These are phyloP conservation scores for Agrocybe praecox DNA, from an alignment of 768 basidiomycete species.

Conservation along the genomic window DNA sequence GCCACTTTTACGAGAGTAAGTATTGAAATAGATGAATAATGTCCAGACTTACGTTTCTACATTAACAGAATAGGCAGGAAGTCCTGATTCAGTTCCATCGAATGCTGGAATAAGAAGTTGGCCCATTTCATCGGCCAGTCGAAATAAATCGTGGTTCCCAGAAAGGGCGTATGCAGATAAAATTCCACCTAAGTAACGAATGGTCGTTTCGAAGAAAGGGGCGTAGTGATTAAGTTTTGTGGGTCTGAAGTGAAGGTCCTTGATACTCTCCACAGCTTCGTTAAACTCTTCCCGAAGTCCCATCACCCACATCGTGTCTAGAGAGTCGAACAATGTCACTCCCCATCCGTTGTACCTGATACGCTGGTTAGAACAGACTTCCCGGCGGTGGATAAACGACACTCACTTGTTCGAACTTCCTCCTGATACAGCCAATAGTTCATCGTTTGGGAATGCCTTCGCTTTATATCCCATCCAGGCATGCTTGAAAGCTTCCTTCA, in stretches of 20 bases:
- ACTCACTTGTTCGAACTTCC: slow-evolving; percentile 51
- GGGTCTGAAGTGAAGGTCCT: slow-evolving; percentile 42
- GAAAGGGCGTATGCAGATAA: slow-evolving; percentile 80
- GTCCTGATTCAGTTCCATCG: slow-evolving; percentile 54
- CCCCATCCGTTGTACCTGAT: slow-evolving; percentile 47
- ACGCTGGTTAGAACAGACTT: not conserved
- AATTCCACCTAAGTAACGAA: slow-evolving; percentile 75
- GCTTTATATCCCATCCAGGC: slow-evolving; percentile 55
- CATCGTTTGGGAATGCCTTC: slow-evolving; percentile 55
- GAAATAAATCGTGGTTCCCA: slow-evolving; percentile 55
- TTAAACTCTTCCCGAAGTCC: slow-evolving; percentile 71
- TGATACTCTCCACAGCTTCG: slow-evolving; percentile 52
- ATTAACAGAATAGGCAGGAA: slow-evolving; percentile 67
- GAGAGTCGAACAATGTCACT: slow-evolving; percentile 71
- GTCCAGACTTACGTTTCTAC: slow-evolving; percentile 40
- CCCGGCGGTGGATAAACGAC: not conserved
- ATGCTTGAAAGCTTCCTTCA: slow-evolving; percentile 56
- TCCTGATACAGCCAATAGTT: slow-evolving; percentile 49
- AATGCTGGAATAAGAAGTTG: slow-evolving; percentile 65
- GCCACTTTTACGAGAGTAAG: slow-evolving; percentile 23
- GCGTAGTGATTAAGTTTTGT: slow-evolving; percentile 31
- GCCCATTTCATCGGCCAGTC: slow-evolving; percentile 71
- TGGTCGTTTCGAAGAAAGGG: slow-evolving; percentile 77
- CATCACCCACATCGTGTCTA: slow-evolving; percentile 85
- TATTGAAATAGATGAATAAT: not conserved